Base-by-base conservation (phyloP, 169 alveolate species). In the Babesia caballi region DNA sequence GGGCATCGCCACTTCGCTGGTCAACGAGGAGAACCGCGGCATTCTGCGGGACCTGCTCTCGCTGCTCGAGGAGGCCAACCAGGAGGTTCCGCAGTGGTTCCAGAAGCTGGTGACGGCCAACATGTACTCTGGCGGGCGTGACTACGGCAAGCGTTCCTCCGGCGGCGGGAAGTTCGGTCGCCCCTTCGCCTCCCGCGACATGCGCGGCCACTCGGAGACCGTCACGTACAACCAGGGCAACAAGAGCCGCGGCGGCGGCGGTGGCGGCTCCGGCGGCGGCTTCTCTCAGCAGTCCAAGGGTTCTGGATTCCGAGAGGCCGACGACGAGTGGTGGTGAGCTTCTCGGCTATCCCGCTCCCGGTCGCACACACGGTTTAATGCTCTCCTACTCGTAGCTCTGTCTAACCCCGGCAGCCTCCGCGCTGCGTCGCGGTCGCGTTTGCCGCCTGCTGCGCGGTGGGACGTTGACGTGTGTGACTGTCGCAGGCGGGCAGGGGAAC, bases 1-100 rank as follows among this genome's bases (percentile, higher is more conserved):
- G 23, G 99, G 99, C 53, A 91, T 86, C 69, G 99, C 99, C 28
- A 95, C 97, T 0, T 92, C 98, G 23, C 93, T 97, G 59, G 95
- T 97, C 38, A 92, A 93, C 75, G 97, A 94, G 67, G 80, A 81
- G 57, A 93, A 93, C 82, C 85, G 92, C 57, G 91, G 95, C 19
- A 92, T 94, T n/a, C 80, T 94, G 44, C 89, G 91, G 41, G 97
- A 94, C 57, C 69, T 94, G 50, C 85, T 92, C 28, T 88, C 93
- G 21, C 59, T 88, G 36, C 54, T 89, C 46, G 92, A 85, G 61
- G 94, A 89, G 44, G 67, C 89, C 53, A 83, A 89, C 42, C 94
- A 89, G 44, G 86, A 74, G 19, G 72, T 89, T 32, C 94, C 94
- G 3, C 70, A 52, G 38, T 89, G 94, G 94, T 89, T 85, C 69